These are phyloP conservation scores for Lolium rigidum DNA, from an alignment of 176 grass and related monocot genomes.

Conservation along the genomic window DNA sequence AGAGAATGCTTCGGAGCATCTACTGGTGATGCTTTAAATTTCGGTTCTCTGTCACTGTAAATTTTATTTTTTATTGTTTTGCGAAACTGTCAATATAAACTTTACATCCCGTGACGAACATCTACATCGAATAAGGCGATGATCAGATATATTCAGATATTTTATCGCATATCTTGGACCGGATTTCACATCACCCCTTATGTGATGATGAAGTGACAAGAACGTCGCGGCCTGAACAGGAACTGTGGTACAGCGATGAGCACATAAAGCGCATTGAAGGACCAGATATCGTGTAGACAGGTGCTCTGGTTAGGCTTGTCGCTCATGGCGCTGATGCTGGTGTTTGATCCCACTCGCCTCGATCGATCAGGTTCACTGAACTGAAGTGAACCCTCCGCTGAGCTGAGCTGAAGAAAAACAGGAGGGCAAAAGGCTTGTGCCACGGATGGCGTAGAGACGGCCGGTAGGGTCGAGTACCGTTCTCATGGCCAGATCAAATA, in stretches of 20 bases:
- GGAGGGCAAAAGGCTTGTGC: no score
- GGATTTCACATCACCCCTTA: background rate
- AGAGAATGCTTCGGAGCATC: no score
- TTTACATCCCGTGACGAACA: no score
- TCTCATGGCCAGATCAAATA: no score
- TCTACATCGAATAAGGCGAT: background rate
- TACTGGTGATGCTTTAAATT: background rate
- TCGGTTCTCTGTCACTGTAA: background rate
- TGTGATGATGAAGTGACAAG: background rate
- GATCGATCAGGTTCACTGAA: conserved; percentile 23
- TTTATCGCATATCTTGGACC: background rate
- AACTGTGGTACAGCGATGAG: conserved; percentile 15
- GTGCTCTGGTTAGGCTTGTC: background rate
- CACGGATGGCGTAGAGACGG: no score
- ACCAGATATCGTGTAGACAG: background rate
- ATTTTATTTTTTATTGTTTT: background rate
- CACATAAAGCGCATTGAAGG: conserved; percentile 6
- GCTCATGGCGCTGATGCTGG: no score
- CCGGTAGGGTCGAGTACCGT: no score
- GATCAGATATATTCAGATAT: background rate
- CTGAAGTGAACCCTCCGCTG: background rate
- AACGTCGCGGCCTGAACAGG: conserved; percentile 11
- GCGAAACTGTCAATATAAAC: background rate
- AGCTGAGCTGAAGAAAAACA: no score
- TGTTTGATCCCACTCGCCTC: background rate